Percentiles rank a stretch among this genome's conserved stretches.
Conservation (phyloP, 208 protist genomes). For the Porcisia hertigi region DNA sequence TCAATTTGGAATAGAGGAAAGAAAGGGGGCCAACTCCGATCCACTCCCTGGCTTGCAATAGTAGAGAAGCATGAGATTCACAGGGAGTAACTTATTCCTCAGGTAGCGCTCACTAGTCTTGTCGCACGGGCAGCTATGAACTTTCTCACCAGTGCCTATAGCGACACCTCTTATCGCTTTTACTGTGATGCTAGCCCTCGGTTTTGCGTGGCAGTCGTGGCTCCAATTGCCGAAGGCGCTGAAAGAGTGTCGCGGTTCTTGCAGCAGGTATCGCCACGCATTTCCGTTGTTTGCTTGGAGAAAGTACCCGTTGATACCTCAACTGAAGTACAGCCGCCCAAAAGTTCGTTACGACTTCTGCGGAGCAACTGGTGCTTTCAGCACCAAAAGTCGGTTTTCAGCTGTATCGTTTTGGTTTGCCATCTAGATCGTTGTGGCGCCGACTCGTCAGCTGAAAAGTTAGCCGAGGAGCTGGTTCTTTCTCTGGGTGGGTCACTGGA, state of each 20-base stretch:
- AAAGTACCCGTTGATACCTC: slow-evolving; percentile 10
- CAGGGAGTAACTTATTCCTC: neutral
- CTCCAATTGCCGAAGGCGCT: slow-evolving; percentile 22
- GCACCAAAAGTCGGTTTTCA: slow-evolving; percentile 27
- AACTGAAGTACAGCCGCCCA: slow-evolving; percentile 2
- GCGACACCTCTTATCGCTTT: slow-evolving; percentile 37
- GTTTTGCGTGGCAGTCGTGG: slow-evolving; percentile 42
- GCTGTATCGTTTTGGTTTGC: slow-evolving; percentile 29
- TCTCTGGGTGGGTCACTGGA: slow-evolving; percentile 11
- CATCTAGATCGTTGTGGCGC: slow-evolving; percentile 16
- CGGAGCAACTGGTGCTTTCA: slow-evolving; percentile 34
- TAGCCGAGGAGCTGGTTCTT: slow-evolving; percentile 29
- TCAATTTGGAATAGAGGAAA: neutral
- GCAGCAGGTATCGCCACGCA: slow-evolving; percentile 14
- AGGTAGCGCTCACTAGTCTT: neutral
- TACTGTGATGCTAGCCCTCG: slow-evolving; percentile 39
- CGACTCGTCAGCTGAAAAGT: neutral
- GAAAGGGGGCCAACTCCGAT: neutral
- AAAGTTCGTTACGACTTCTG: slow-evolving; percentile 12
- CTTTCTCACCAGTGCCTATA: slow-evolving; percentile 41
- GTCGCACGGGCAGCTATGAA: slow-evolving; percentile 35
- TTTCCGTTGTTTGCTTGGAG: slow-evolving; percentile 18
- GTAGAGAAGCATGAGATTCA: neutral
- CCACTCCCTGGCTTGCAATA: too few species aligned
- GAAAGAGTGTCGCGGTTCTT: slow-evolving; percentile 28